These are phyloP conservation scores for Gymnopilus junonius DNA, from an alignment of 768 basidiomycete genomes.

Conservation along the genomic window DNA sequence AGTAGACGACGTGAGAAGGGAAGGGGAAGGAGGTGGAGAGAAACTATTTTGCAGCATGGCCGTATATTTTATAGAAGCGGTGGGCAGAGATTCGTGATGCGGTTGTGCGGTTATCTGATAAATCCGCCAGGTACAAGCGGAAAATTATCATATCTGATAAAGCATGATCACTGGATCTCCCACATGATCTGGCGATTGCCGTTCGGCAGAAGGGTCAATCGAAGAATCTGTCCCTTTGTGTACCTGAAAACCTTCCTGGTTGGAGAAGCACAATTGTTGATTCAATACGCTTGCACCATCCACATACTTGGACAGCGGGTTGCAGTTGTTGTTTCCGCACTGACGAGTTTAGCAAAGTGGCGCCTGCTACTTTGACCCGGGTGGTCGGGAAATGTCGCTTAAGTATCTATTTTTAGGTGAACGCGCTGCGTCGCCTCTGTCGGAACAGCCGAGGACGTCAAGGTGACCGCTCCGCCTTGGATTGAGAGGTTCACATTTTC, in stretches of 20 bases:
- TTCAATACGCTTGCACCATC: no score
- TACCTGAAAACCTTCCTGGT: no score
- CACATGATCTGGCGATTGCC: slow-evolving; percentile 13
- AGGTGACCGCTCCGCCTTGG: not conserved
- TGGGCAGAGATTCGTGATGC: not conserved
- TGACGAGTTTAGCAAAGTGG: no score
- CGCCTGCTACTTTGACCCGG: not conserved
- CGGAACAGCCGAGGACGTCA: not conserved
- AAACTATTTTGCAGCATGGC: not conserved
- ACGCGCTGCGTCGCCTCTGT: not conserved
- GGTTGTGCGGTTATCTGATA: slow-evolving; percentile 24
- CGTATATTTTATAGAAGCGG: slow-evolving; percentile 2
- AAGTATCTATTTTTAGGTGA: not conserved
- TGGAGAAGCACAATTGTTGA: no score
- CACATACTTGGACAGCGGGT: no score
- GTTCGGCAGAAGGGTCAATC: not conserved
- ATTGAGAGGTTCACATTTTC: no score
- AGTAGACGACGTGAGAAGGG: not conserved
- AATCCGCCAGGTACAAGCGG: slow-evolving; percentile 16
- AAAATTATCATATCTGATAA: slow-evolving; percentile 28
- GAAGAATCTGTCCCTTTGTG: not conserved
- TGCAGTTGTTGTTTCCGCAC: no score
- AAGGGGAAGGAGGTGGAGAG: not conserved
- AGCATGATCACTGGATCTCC: not conserved
- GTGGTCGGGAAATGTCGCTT: no score